A percentile compares a stretch with the other conserved stretches of the same genome.
Evolutionary conservation across 2,329 filamentous ascomycete species (phyloP).

Genomic region (Xylaria sp.): DNA sequence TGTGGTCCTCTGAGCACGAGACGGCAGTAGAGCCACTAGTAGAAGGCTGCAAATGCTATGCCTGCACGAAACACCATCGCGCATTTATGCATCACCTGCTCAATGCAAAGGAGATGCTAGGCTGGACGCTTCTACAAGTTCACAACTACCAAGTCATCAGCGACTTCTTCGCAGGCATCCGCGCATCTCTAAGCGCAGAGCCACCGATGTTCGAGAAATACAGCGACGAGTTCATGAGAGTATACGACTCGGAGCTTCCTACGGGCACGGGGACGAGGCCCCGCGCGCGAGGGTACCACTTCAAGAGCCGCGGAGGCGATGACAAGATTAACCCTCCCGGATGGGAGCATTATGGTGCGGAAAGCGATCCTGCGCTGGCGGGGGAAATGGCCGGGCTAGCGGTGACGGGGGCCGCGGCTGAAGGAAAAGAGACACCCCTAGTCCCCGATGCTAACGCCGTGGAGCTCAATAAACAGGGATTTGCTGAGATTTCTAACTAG

Average conservation of each 20-base stretch:
- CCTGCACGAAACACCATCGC: slow-evolving; percentile 84
- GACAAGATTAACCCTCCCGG: slow-evolving; percentile 74
- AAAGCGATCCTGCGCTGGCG: slow-evolving; percentile 54
- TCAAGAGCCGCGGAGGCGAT: slow-evolving; percentile 74
- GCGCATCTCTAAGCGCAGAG: slow-evolving; percentile 69
- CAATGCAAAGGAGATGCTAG: slow-evolving; percentile 93
- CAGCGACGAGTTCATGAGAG: slow-evolving; percentile 55
- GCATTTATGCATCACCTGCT: slow-evolving; percentile 92
- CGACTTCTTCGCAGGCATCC: slow-evolving; percentile 77
- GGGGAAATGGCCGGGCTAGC: slow-evolving; percentile 58
- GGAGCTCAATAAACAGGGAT: slow-evolving; percentile 66
- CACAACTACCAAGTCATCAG: slow-evolving; percentile 85
- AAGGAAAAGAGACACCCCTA: slow-evolving; percentile 61
- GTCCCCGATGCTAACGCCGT: slow-evolving; percentile 60
- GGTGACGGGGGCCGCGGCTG: slow-evolving; percentile 46
- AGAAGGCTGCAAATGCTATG: slow-evolving; percentile 78
- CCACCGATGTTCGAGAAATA: slow-evolving; percentile 70
- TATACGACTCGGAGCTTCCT: slow-evolving; percentile 79
- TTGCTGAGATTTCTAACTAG: slow-evolving; percentile 59
- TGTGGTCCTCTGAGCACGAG: slow-evolving; percentile 75
- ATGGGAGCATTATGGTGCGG: slow-evolving; percentile 67
- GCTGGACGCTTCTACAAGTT: slow-evolving; percentile 90
- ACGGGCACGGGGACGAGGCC: slow-evolving; percentile 81
- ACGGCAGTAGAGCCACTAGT: slow-evolving; percentile 71
- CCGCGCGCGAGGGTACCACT: slow-evolving; percentile 83